phyloP scores from a whole-genome alignment of 768 basidiomycete genomes.

The Lactarius hatsudake region DNA sequence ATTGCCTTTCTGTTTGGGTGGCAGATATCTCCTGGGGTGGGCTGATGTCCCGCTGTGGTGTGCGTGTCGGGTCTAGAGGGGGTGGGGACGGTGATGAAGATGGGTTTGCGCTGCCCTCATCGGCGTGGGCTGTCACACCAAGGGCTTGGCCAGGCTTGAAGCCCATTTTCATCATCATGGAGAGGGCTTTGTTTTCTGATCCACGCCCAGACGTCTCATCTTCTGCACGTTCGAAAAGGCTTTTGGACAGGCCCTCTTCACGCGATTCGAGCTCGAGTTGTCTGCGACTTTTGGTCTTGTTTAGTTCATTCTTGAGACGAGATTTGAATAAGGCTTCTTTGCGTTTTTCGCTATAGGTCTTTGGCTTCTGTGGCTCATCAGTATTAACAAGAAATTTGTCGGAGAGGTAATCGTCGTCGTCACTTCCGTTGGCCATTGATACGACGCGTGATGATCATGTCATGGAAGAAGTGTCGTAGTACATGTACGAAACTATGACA shows the following conservation, averaged over 20 bases:
- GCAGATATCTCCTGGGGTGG: conserved; percentile 1
- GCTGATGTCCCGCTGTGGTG: background rate
- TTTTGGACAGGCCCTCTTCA: conserved; percentile 74
- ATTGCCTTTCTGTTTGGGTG: conserved; percentile 39
- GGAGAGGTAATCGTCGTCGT: conserved; percentile 85
- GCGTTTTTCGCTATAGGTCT: conserved; percentile 69
- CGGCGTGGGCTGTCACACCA: conserved; percentile 43
- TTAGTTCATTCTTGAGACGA: conserved; percentile 63
- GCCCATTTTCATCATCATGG: conserved; percentile 94
- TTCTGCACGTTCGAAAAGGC: conserved; percentile 73
- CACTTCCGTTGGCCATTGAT: conserved; percentile 53
- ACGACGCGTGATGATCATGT: conserved; percentile 19
- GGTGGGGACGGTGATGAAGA: conserved; percentile 12
- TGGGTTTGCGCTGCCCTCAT: background rate
- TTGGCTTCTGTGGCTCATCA: conserved; percentile 40
- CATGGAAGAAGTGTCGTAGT: conserved; percentile 17
- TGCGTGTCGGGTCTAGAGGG: background rate
- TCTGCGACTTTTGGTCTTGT: conserved; percentile 58
- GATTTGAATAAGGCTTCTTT: conserved; percentile 60
- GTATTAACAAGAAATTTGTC: conserved; percentile 71
- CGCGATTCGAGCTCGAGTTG: conserved; percentile 73
- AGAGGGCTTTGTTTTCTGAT: conserved; percentile 70
- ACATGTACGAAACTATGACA: conserved; percentile 22
- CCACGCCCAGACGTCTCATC: conserved; percentile 52
- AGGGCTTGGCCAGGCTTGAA: conserved; percentile 83